Evolutionary conservation across 2,329 filamentous ascomycete species (phyloP), one percentile per base, ranked within the genome.

Genomic region (Cladosporium sp.): DNA sequence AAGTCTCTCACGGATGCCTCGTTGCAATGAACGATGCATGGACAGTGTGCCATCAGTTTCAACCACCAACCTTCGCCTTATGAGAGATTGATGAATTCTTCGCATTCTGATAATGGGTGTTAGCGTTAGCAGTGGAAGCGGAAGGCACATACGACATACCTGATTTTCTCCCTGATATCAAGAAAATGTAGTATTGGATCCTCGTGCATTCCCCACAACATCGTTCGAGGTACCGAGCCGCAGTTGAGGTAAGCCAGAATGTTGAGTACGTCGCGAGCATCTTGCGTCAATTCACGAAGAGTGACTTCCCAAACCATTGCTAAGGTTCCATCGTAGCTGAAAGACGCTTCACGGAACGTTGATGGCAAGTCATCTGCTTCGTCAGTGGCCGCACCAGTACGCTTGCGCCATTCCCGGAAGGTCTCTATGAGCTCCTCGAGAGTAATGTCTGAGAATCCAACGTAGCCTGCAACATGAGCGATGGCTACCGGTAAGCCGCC

Each of bases 171-270:
- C 21, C 46, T 50, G 46, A 50, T 50, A 10, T 50, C 46, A 14
- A 50, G 23, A 50, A 50, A 50, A 10, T 23, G 11, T 14, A 50
- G 16, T 3, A 37, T 37, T 16, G 55, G 55, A 7, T 58, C 55
- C 14, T 35, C 31, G 33, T 58, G 55, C 33, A 58, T 58, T 28
- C 18, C n/a, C 55, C 55, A 58, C 23, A 58, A 18, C 55, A 58
- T 58, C 16, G 21, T 16, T 5, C 5, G 18, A 7, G 55, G 55
- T 58, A 58, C 55, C 5, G 55, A 58, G 11, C 28, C 21, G 14
- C 55, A 35, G 8, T 58, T 58, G 33, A 58, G 55, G 33, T 73
- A 58, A 16, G 55, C 55, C 16, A 58, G 1, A 8, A 58, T 35
- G 21, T 58, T 58, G 3, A 58, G 31, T 4, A 58, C 55, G 6